Evolutionary conservation across 1,284 basidiomycete species (phyloP), one percentile per base, ranked within the genome.

Genomic region (Farysia itapuensis): DNA sequence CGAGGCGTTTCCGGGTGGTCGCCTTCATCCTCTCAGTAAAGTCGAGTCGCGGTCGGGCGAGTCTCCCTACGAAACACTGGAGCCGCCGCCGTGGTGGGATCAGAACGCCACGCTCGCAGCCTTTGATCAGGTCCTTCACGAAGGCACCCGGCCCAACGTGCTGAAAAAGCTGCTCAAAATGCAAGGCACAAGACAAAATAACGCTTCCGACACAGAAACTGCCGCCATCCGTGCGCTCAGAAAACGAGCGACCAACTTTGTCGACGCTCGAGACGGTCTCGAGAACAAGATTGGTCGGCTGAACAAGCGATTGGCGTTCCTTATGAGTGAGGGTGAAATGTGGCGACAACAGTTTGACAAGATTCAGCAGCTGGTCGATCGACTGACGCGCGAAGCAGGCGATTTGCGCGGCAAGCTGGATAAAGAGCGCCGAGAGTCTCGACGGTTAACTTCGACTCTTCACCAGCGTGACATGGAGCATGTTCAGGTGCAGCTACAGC

Each of bases 31-130:
- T 14, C 74, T 80, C 24, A 67, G 40, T 58, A 35, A 83, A 88
- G 37, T 90, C 90, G 80, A 80, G 86, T 34, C 87, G 87, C 11
- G 83, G 86, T 30, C 90, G 86, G 81, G 88, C 87, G 76, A 89
- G 88, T 46, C 86, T 86, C 75, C 86, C 85, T 23, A 90, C 88
- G 79, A 82, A 86, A 40, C 87, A 85, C 23, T 92, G 75, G 87
- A 89, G 71, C 81, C 86, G 28, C 92, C 91, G 0, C 84, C 85
- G 51, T 95, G 91, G 91, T 95, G 90, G 90, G 85, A 90, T 72
- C 89, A 88, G 32, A 87, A 86, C 11, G 84, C 86, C 18, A 87
- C 93, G 67, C 86, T 95, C 41, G 85, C 88, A 56, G 90, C 89
- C 6, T 93, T 95, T 64, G 90, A 94, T 77, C 82, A 81, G 49